A percentile compares a stretch with the other conserved stretches of the same genome.
These are phyloP conservation scores for Dothideomycetes sp. DNA, from an alignment of 2,329 filamentous ascomycete genomes.

Conservation along the genomic window DNA sequence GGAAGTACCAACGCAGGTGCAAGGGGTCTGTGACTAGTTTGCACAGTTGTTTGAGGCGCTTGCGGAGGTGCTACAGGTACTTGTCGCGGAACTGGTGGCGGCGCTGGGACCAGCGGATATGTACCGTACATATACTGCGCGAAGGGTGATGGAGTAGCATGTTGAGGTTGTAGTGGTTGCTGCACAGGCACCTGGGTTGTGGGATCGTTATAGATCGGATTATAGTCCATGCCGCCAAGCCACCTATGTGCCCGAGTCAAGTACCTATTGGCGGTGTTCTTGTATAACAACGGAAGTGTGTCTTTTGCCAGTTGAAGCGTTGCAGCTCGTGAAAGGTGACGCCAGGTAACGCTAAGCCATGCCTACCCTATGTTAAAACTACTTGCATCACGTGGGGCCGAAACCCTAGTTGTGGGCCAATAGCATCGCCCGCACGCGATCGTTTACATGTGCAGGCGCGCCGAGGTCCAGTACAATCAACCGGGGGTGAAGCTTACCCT, in stretches of 20 bases:
- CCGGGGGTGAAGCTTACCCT: too few species aligned
- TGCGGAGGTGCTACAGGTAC: not conserved
- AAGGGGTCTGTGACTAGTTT: not conserved
- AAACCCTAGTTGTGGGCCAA: too few species aligned
- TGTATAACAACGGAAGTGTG: too few species aligned
- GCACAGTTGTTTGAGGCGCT: not conserved
- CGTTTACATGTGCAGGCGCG: too few species aligned
- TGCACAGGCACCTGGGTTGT: conserved; percentile 5
- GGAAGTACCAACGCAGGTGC: not conserved
- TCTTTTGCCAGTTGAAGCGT: too few species aligned
- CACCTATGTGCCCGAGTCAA: not conserved
- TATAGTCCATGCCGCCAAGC: not conserved
- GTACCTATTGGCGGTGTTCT: too few species aligned
- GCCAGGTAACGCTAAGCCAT: too few species aligned
- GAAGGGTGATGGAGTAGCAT: not conserved
- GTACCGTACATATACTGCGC: not conserved
- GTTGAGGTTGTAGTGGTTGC: conserved; percentile 2
- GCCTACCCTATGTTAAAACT: too few species aligned
- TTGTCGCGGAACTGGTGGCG: not conserved
- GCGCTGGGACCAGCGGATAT: not conserved
- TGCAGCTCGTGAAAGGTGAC: not conserved
- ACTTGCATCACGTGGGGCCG: too few species aligned
- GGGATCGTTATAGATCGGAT: not conserved
- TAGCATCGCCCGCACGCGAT: too few species aligned
- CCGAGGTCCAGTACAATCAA: too few species aligned